Evolutionary conservation across 1,284 basidiomycete species (phyloP), one percentile per base, ranked within the genome.

Genomic region (Apiotrichum akiyoshidainum): DNA sequence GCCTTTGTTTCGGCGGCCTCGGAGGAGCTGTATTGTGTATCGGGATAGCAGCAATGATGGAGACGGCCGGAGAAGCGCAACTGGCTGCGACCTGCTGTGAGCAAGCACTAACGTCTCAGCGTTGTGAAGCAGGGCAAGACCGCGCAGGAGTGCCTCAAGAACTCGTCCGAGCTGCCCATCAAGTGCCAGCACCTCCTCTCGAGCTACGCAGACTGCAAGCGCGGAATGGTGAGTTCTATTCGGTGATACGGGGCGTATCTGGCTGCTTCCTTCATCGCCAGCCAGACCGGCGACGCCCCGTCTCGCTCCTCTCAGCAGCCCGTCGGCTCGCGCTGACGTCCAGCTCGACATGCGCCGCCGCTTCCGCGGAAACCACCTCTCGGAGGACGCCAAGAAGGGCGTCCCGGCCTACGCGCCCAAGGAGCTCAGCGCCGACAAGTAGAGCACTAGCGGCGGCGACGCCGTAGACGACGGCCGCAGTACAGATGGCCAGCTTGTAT

Each of bases 331-430:
- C 14, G 45, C 54, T 59, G 40, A 63, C 53, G 8, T 21, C 19
- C 59, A 78, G 77, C 73, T 78, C 57, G 77, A 78, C 57, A 77
- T 77, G 73, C 65, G 75, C 33, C 65, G 75, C 47, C 68, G 77
- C 17, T 77, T 78, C 62, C 58, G 75, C 49, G 77, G 77, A 3
- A 78, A 77, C 62, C 73, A 76, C 55, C 64, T 76, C 10, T 58
- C 60, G 16, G 64, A 67, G 9, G 53, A 64, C 46, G 65, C 59
- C 50, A 68, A 64, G 59, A 52, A 52, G 33, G 50, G 48, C 48
- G 19, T 50, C 12, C 48, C 48, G 3, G 48, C 37, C 9, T 6
- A 50, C 19, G 35, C 48, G 37, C 48, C 48, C 35, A 50, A 37
- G 48, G 48, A 50, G 48, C 48, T 50, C 35, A 33, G 33, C 33